Percentiles rank a stretch among this genome's conserved stretches.
phyloP scores from a whole-genome alignment of 2,329 filamentous ascomycete genomes.

The Penicillium psychrosexuale region DNA sequence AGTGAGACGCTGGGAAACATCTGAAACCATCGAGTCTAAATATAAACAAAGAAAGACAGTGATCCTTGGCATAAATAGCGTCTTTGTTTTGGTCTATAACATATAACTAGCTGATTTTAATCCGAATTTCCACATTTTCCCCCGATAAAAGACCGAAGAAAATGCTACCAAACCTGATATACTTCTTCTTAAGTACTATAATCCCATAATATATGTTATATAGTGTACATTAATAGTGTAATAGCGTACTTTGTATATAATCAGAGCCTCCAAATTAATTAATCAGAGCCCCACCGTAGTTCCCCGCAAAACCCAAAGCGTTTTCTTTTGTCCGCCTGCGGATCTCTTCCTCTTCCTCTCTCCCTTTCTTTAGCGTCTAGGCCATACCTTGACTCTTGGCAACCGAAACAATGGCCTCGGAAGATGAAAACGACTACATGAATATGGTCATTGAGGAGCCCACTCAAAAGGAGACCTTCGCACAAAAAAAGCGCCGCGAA shows the following conservation, averaged over 20 bases:
- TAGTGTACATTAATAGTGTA: neutral
- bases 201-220: no score
- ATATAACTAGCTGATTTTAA: neutral
- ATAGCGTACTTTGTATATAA: no score
- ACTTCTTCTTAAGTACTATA: no score
- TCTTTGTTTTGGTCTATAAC: neutral
- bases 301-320: slow-evolving; percentile 14
- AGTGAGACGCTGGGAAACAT: neutral
- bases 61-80: neutral
- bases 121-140: neutral
- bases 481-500: slow-evolving; percentile 56
- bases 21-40: neutral
- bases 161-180: neutral
- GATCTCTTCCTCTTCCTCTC: neutral
- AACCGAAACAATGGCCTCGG: slow-evolving; percentile 30
- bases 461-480: slow-evolving; percentile 58
- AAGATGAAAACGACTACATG: slow-evolving; percentile 89
- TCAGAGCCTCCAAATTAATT: neutral
- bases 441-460: slow-evolving; percentile 83
- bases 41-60: neutral
- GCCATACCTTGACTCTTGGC: neutral
- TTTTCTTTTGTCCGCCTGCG: slow-evolving; percentile 1
- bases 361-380: neutral
- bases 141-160: neutral
- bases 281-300: neutral